These are phyloP conservation scores for Odonthalia washingtoniensis DNA, from an alignment of 31 red algal genomes.

Conservation along the genomic window DNA sequence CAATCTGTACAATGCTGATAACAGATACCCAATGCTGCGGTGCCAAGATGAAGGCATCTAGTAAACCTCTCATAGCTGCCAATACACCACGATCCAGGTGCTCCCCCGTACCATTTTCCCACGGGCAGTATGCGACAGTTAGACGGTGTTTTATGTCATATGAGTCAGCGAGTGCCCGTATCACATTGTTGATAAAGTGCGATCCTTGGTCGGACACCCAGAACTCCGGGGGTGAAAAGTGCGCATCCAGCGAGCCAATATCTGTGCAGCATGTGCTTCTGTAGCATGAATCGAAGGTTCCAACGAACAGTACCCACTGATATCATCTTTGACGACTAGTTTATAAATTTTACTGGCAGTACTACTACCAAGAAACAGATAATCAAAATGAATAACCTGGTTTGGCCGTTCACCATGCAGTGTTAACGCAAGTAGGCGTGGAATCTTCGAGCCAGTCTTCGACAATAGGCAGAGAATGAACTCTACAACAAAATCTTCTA, in stretches of 20 bases:
- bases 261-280: slow-evolving; percentile 2
- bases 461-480: slow-evolving; percentile 26
- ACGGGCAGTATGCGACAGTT: slow-evolving; percentile 29
- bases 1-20: too few relatives aligned
- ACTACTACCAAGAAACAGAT: slow-evolving; percentile 40
- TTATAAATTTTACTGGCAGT: neutral
- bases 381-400: slow-evolving; percentile 57
- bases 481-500: slow-evolving; percentile 7
- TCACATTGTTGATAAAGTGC: slow-evolving; percentile 51
- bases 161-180: neutral
- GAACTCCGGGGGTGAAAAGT: slow-evolving; percentile 13
- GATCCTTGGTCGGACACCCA: slow-evolving; percentile 62
- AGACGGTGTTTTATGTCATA: neutral
- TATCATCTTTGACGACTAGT: slow-evolving; percentile 49
- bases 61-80: too few relatives aligned
- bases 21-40: too few relatives aligned
- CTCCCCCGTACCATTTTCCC: slow-evolving; percentile 34
- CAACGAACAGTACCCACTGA: slow-evolving; percentile 51
- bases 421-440: slow-evolving; percentile 40
- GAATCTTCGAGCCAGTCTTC: slow-evolving; percentile 42
- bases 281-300: slow-evolving; percentile 6
- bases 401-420: slow-evolving; percentile 25
- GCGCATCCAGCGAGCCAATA: slow-evolving; percentile 29
- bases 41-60: too few relatives aligned
- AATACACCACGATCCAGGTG: neutral